Evolutionary conservation across 176 grass and related monocot species (phyloP).

Genomic region (Raddia distichophylla): DNA sequence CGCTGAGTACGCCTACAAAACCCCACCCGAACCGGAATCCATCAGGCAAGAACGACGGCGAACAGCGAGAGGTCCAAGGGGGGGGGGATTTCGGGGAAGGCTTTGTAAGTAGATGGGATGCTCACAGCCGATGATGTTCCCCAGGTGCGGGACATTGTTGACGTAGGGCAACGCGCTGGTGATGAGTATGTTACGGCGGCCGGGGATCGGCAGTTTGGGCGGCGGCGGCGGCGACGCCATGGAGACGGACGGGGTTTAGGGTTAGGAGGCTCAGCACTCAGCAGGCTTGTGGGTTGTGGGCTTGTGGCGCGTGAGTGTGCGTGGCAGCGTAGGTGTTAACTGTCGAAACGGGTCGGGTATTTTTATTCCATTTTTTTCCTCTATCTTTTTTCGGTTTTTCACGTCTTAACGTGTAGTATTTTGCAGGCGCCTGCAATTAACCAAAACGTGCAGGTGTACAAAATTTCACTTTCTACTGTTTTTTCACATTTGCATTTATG

Average conservation of each 20-base stretch:
- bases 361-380: too few relatives aligned
- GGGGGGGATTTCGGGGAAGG: not conserved
- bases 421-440: too few relatives aligned
- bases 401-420: too few relatives aligned
- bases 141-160: constrained; percentile 86
- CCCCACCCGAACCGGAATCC: not conserved
- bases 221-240: constrained; percentile 42
- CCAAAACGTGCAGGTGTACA: too few relatives aligned
- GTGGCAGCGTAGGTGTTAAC: too few relatives aligned
- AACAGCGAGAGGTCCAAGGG: not conserved
- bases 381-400: too few relatives aligned
- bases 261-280: constrained; percentile 21
- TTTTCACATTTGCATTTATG: too few relatives aligned
- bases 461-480: too few relatives aligned
- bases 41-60: not conserved
- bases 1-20: constrained; percentile 82
- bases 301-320: not conserved
- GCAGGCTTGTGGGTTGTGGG: not conserved
- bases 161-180: constrained; percentile 85
- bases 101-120: not conserved
- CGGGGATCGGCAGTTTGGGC: constrained; percentile 63
- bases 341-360: too few relatives aligned
- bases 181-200: constrained; percentile 81
- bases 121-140: constrained; percentile 88
- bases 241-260: constrained; percentile 25